Evolutionary conservation across 2,329 filamentous ascomycete species (phyloP), one percentile per base, ranked within the genome.

Genomic region (Sclerotinia spermophila): DNA sequence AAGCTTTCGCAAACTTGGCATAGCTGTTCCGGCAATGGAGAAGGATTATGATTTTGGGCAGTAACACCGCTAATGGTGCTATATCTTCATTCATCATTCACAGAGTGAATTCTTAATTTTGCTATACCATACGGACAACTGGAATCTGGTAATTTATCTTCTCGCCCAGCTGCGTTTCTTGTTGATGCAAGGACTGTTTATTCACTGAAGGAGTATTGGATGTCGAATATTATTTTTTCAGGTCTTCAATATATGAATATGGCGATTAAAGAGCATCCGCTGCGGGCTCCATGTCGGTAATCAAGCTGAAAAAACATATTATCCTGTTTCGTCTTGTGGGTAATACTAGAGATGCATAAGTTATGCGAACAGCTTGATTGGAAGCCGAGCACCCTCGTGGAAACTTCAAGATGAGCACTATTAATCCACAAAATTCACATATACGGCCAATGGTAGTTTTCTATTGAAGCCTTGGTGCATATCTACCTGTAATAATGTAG

Each of bases 1-100:
- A 27, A 7, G 48, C 1, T 17, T 51, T 51, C 13, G n/a, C 5
- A 6, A 8, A 51, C 3, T 27, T 15, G 13, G n/a, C 15, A 8
- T 2, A 13, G 0, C 1, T 5, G 6, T 2, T 51, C n/a, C 5
- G n/a, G n/a, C 3, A n/a, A 7, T 27, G 13, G 5, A 17, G 48
- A 27, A 51, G 5, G 48, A 27, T 27, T 51, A 1, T 51, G n/a
- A 5, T 24, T 17, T 51, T 51, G 48, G n/a, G 24, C 15, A 3
- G 48, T 51, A 7, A 27, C 2, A 27, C 48, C 7, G 0, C n/a
- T 51, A 8, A 7, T 17, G 48, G 2, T 27, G 27, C n/a, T 2
- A n/a, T 51, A 6, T 51, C n/a, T 51, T n/a, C 24, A 27, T 15
- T 27, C 24, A 51, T 27, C 6, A 13, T 51, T 17, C n/a, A 17